Base-by-base conservation (phyloP, 192 early-diverging fungal genomes). In the Coemansia sp. region DNA sequence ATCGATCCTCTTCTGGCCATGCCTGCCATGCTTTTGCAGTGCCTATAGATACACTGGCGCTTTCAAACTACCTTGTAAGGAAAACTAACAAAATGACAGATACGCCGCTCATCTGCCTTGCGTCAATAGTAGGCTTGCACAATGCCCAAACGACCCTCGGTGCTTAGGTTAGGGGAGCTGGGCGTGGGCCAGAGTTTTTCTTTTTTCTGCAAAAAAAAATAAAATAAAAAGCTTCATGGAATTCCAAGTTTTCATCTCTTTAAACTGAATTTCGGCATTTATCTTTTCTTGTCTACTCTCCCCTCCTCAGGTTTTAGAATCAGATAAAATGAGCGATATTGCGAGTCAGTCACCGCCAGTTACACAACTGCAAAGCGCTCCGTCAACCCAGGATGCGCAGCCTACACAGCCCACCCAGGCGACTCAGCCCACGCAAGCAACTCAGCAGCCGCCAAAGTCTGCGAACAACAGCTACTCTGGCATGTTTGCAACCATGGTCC, bases 371-470 rank as follows among this genome's bases (percentile, higher is more conserved):
- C 25, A 38, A n/a, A 34, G 20, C 33, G 17, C 46, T 5, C 34
- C 1, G 22, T 52, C 50, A 61, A 36, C 48, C 9, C 50, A 53
- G 50, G 50, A 67, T 70, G 53, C 22, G 35, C 38, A 58, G 34
- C 46, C 60, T n/a, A 80, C 79, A 46, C 76, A 79, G 56, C 66
- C 70, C 2, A 75, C 73, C 5, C 74, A 82, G 54, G 63, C 74
- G 2, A 81, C 79, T 0, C 79, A 82, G 50, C 67, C 62, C 3
- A 81, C 70, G 1, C 73, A 81, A 53, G 53, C 62, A 11, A 82
- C 79, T 5, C 79, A 82, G 46, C 61, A 58, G 14, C 78, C 73
- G 25, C 78, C 78, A 25, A 63, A 32, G 25, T 57, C 63, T 29
- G 42, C 7, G 15, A 46, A 35, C 34, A 38, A 36, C 15, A 36